Base-by-base conservation (phyloP, 2,329 filamentous ascomycete genomes). In the Verticillium isaacii region DNA sequence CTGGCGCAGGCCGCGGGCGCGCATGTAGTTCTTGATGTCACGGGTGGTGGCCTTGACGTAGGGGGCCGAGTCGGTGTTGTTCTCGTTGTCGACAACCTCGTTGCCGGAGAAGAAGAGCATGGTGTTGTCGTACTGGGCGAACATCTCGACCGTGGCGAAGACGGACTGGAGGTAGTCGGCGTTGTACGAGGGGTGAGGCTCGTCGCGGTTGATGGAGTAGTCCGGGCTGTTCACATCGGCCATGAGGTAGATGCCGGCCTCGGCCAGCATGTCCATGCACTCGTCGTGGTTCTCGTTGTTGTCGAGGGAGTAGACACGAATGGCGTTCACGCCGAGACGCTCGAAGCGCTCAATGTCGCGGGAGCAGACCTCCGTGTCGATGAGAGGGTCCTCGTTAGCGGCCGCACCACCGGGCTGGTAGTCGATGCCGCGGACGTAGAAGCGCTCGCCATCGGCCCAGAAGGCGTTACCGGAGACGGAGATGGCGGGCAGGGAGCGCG, bases 251-350 rank as follows among this genome's bases (percentile, higher is more conserved):
- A 97, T 97, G 70, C 91, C 91, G 65, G 92, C 93, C 70, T 90
- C 90, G 59, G 87, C 88, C 64, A 97, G 83, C 56, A 85, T 82
- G 64, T 83, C 80, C 93, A 97, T 97, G 82, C 93, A 97, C 65
- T 87, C 84, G 70, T 93, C 88, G 78, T 97, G 93, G 60, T 63
- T 60, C 68, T 82, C 79, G 58, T 88, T 88, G 84, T 97, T 97
- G 82, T 97, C 93, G 68, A 96, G 88, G 17, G 90, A 92, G 84
- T 97, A 97, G 65, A 97, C 90, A 76, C 93, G 93, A 72, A 97
- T 83, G 32, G 92, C 93, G 82, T 97, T 97, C 78, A 97, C 81
- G 57, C 93, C 92, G 58, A 97, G 83, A 67, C 92, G 85, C 80
- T 91, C 85, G 86, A 97, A 96, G 73, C 92, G 82, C 59, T 79